These are phyloP conservation scores for Neurospora discreta DNA, from an alignment of 495 filamentous ascomycete genomes.

Conservation along the genomic window DNA sequence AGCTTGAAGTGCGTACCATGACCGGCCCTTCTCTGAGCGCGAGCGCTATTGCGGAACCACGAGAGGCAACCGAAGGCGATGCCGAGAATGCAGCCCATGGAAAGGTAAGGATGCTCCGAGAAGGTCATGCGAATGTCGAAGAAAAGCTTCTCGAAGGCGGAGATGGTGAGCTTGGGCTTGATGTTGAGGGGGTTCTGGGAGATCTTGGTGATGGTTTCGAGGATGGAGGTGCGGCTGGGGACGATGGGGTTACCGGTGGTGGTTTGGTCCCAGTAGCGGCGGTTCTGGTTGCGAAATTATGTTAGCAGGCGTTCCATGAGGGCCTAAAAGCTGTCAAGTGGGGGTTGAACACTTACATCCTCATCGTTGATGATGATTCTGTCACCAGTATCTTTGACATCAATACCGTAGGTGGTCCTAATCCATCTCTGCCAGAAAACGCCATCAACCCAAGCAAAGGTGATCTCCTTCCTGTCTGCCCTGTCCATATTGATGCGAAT, in stretches of 20 bases:
- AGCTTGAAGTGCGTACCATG: conserved; percentile 5
- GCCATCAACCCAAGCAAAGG: conserved; percentile 98
- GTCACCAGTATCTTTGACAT: conserved; percentile 64
- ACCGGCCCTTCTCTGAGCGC: not conserved
- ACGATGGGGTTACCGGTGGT: conserved; percentile 79
- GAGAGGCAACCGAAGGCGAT: conserved; percentile 31
- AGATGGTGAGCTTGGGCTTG: conserved; percentile 75
- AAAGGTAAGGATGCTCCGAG: conserved; percentile 60
- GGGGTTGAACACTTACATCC: conserved; percentile 54
- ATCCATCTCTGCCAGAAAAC: conserved; percentile 98
- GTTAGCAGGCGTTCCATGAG: not conserved
- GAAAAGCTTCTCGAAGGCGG: conserved; percentile 62
- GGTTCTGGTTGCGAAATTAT: conserved; percentile 45
- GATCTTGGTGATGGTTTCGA: conserved; percentile 81
- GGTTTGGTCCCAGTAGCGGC: conserved; percentile 89
- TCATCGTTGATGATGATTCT: conserved; percentile 95
- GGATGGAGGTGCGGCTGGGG: conserved; percentile 83
- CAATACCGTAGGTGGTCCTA: conserved; percentile 82
- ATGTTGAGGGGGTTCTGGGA: conserved; percentile 65
- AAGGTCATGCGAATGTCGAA: conserved; percentile 62
- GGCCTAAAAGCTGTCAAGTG: not conserved
- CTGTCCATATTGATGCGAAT: conserved; percentile 84
- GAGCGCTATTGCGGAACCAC: conserved; percentile 7
- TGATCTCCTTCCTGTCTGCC: conserved; percentile 75
- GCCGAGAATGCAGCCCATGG: conserved; percentile 48